Conservation (phyloP, 805 yeast species). For the Candida dendrica region DNA sequence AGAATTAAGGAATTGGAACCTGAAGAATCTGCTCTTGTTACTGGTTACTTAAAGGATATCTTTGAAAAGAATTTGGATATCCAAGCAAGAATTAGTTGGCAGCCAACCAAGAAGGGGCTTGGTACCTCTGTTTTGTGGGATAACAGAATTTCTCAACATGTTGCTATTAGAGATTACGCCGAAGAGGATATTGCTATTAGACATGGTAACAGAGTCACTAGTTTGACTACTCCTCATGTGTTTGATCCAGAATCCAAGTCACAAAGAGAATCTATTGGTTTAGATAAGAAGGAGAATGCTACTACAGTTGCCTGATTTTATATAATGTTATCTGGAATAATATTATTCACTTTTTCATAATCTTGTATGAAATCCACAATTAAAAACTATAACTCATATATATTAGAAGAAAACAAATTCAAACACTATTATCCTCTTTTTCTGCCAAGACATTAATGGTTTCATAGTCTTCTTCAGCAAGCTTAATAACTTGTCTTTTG, state of each 20-base stretch:
- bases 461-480: background rate
- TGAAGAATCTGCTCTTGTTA: constrained; percentile 38
- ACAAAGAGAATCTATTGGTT: constrained; percentile 46
- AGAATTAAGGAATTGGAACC: constrained; percentile 44
- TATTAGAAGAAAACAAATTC: no score
- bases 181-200: constrained; percentile 44
- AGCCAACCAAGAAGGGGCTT: constrained; percentile 29
- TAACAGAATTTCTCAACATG: constrained; percentile 45
- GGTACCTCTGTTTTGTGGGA: constrained; percentile 55
- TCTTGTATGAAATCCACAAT: no score
- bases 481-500: background rate
- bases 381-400: background rate
- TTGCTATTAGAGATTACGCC: constrained; percentile 40
- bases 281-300: constrained; percentile 3
- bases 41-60: constrained; percentile 35
- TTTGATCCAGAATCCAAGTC: constrained; percentile 42
- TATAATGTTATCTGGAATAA: no score
- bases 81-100: constrained; percentile 50
- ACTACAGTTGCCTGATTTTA: background rate
- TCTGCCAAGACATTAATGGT: no score
- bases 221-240: constrained; percentile 46
- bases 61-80: constrained; percentile 45
- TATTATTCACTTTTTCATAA: no score
- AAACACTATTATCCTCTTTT: no score
- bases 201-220: constrained; percentile 46